A percentile compares a stretch with the other conserved stretches of the same genome.
These are phyloP conservation scores for Cladophialophora bantiana DNA, from an alignment of 2,329 filamentous ascomycete species.

Conservation along the genomic window DNA sequence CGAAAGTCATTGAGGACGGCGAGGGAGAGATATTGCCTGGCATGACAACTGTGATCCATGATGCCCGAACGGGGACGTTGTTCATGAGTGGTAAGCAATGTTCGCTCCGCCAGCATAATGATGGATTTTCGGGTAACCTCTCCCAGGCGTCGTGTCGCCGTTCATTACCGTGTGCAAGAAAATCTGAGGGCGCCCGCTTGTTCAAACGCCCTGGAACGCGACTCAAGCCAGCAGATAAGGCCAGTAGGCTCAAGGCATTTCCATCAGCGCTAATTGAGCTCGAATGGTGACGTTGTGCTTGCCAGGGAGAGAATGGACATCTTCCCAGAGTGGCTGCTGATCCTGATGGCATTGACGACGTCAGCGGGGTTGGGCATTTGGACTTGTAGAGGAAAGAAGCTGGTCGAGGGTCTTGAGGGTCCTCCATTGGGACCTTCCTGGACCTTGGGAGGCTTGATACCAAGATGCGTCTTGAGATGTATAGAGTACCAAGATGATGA, in stretches of 20 bases:
- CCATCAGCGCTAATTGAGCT: neutral
- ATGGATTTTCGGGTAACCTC: slow-evolving; percentile 22
- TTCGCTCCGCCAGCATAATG: neutral
- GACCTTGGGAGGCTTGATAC: neutral
- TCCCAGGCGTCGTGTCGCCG: slow-evolving; percentile 39
- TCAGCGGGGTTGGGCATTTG: neutral
- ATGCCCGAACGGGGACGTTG: slow-evolving; percentile 44
- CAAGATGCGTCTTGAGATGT: neutral
- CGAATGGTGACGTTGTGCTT: neutral
- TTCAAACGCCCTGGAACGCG: neutral
- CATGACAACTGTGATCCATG: slow-evolving; percentile 44
- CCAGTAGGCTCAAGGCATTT: neutral
- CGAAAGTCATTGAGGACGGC: slow-evolving; percentile 48
- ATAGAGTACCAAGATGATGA: neutral
- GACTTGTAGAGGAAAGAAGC: neutral
- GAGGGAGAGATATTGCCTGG: slow-evolving; percentile 41
- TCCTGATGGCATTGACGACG: neutral
- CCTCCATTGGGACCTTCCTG: neutral
- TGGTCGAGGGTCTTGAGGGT: too few species aligned
- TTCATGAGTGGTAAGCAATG: slow-evolving; percentile 42
- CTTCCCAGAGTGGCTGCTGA: neutral
- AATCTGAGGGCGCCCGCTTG: slow-evolving; percentile 1
- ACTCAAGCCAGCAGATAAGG: neutral
- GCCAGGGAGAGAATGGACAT: neutral
- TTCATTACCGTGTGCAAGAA: slow-evolving; percentile 41